These are phyloP conservation scores for Saccharomyces jurei DNA, from an alignment of 805 yeast genomes.

Conservation along the genomic window DNA sequence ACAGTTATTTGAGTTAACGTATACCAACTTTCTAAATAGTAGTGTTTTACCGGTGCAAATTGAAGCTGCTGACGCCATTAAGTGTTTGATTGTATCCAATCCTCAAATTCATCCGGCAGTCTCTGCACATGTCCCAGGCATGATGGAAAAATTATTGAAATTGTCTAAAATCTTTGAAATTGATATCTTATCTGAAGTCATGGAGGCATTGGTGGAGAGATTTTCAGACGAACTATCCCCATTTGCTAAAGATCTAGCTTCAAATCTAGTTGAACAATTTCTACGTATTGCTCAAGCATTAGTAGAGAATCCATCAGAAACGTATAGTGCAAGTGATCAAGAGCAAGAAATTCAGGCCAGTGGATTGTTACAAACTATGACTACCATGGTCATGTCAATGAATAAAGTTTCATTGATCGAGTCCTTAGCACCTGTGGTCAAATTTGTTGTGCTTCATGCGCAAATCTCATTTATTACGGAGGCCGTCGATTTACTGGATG, in stretches of 20 bases:
- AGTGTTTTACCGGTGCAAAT: conserved; percentile 63
- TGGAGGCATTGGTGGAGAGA: conserved; percentile 88
- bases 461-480: conserved; percentile 56
- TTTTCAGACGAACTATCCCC: conserved; percentile 86
- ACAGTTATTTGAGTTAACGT: conserved; percentile 35
- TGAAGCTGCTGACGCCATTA: conserved; percentile 82
- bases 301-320: conserved; percentile 36
- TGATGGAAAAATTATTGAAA: conserved; percentile 71
- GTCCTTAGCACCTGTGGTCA: conserved; percentile 49
- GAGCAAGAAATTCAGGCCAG: conserved; percentile 65
- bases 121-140: conserved; percentile 62
- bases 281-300: conserved; percentile 47
- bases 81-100: conserved; percentile 62
- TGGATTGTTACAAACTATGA: conserved; percentile 62
- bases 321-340: conserved; percentile 34
- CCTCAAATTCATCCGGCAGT: conserved; percentile 60
- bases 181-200: conserved; percentile 80
- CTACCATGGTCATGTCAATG: conserved; percentile 65
- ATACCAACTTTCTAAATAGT: conserved; percentile 32
- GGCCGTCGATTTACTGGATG: conserved; percentile 54
- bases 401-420: conserved; percentile 46
- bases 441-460: conserved; percentile 50
- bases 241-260: conserved; percentile 62
- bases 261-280: conserved; percentile 55
- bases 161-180: conserved; percentile 75